These are phyloP conservation scores for Bonia amplexicaulis DNA, from an alignment of 176 grass and related monocot genomes.

Conservation along the genomic window DNA sequence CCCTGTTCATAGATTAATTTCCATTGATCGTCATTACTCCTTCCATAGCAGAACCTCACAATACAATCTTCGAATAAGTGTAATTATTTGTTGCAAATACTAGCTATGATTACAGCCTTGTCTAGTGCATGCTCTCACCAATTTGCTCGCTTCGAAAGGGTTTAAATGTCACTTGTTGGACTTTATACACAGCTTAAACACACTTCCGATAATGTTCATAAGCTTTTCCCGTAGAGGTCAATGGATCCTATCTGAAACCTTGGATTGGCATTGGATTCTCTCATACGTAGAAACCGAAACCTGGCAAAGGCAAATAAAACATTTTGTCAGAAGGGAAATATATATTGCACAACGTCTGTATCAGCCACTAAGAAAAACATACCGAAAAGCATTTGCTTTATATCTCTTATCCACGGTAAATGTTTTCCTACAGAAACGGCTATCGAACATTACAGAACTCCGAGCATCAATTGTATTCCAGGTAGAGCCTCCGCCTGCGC, in stretches of 20 bases:
- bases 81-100: neutral
- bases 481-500: slow-evolving; percentile 55
- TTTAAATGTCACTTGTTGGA: neutral
- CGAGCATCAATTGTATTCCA: slow-evolving; percentile 61
- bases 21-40: neutral
- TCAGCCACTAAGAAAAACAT: slow-evolving; percentile 5
- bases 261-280: slow-evolving; percentile 55
- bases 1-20: neutral
- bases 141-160: neutral
- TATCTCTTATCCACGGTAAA: slow-evolving; percentile 49
- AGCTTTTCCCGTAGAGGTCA: slow-evolving; percentile 53
- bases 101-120: neutral
- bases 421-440: slow-evolving; percentile 64
- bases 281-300: slow-evolving; percentile 61
- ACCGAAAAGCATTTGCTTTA: slow-evolving; percentile 65
- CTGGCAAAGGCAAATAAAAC: slow-evolving; percentile 36
- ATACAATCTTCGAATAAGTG: neutral
- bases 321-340: neutral
- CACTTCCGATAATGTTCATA: slow-evolving; percentile 1
- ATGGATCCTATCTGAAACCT: slow-evolving; percentile 99
- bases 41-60: neutral
- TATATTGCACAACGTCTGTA: neutral
- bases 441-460: slow-evolving; percentile 59
- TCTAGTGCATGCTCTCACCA: neutral
- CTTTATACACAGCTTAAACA: neutral